A percentile compares a stretch with the other conserved stretches of the same genome.
phyloP scores from a whole-genome alignment of 352 stramenopile genomes.

The Globisporangium cylindrosporum region DNA sequence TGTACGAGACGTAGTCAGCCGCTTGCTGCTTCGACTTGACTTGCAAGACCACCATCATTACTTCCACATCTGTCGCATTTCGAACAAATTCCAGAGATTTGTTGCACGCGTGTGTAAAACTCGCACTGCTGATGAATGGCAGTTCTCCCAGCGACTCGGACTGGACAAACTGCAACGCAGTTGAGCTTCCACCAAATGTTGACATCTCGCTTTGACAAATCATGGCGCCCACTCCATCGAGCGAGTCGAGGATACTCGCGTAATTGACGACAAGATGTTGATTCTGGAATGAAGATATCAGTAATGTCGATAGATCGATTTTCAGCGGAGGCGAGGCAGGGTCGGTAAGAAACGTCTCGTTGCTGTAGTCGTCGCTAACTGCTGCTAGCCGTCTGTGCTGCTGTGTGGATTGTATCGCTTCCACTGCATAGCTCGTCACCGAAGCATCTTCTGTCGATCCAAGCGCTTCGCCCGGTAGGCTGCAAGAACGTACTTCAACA shows the following conservation, averaged over 20 bases:
- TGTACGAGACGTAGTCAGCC: constrained; percentile 5
- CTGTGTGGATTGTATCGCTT: not conserved
- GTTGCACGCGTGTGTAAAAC: constrained; percentile 11
- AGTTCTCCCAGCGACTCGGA: not conserved
- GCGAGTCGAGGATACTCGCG: constrained; percentile 4
- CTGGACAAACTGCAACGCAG: not conserved
- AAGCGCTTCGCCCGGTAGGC: not conserved
- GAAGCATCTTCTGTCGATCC: not conserved
- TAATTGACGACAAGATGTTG: constrained; percentile 2
- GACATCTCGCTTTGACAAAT: constrained; percentile 11
- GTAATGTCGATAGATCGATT: constrained; percentile 4
- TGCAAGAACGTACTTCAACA: not conserved
- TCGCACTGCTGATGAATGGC: not conserved
- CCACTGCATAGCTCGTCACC: not conserved
- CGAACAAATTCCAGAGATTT: constrained; percentile 3
- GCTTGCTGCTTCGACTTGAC: constrained; percentile 6
- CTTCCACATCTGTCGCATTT: not conserved
- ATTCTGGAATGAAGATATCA: not conserved
- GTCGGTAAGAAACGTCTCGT: not conserved
- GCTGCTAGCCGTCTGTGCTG: not conserved
- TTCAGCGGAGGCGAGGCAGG: not conserved
- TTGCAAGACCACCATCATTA: constrained; percentile 5
- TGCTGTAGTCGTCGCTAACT: not conserved
- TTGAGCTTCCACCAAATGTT: constrained; percentile 4
- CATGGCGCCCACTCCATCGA: not conserved